Base-by-base conservation (phyloP, 1,284 basidiomycete species). In the Sporisorium graminicola region DNA sequence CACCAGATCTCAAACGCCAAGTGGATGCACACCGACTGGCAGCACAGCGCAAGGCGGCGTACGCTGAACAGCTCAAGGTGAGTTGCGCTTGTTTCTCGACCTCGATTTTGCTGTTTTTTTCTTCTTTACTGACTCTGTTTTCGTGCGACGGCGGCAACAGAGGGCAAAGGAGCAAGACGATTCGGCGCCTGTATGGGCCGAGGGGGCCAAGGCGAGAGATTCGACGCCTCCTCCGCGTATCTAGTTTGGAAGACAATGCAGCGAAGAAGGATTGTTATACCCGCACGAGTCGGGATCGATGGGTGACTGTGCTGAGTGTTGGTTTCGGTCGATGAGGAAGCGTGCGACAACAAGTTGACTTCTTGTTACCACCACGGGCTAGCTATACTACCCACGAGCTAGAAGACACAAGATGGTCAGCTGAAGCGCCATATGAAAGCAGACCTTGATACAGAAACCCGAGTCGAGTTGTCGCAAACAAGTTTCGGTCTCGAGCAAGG, bases 1-100 rank as follows among this genome's bases (percentile, higher is more conserved):
- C 77, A n/a, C 81, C 81, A 6, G 79, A 79, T 18, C 74, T 82
- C 35, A 82, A 81, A 65, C 70, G 75, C 5, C 77, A 78, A 56
- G 81, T 82, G 4, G 81, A 82, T 47, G 51, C 61, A 14, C 75
- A 82, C 26, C 55, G 79, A 14, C 66, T 66, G 9, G 65, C 74
- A n/a, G 73, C 74, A 9, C 46, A 60, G 40, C 72, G 81, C 26
- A 81, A 81, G 46, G 73, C 75, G 20, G 81, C 81, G 2, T 77
- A 81, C 50, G 68, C 72, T 12, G 79, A 82, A 46, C 81, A 82
- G 53, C 55, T 81, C 46, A 70, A 74, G 65, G 80, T 82, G 52
- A 56, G 80, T 52, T 14, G 40, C 40, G 16, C 37, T n/a, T 40
- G 3, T 14, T 44, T 13, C 20, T 18, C 5, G 43, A 16, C 51